Conservation (phyloP, 1,284 basidiomycete species). For the Retiboletus flavoniger region DNA sequence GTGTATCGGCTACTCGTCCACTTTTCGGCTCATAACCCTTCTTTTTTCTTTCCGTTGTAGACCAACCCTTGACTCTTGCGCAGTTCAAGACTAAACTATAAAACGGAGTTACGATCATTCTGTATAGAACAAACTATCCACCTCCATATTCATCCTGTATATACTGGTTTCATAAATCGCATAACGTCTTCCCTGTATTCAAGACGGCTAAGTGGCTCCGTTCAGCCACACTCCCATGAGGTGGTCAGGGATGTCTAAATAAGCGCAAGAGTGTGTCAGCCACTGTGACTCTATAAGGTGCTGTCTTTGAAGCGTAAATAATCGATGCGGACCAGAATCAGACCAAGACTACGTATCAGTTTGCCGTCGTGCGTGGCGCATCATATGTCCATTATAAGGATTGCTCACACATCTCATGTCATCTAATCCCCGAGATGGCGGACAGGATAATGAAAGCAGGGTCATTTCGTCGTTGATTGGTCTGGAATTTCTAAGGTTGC, state of each 20-base stretch:
- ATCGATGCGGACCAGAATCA: no score
- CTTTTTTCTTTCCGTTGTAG: constrained; percentile 12
- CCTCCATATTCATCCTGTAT: not conserved
- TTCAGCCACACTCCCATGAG: constrained; percentile 1
- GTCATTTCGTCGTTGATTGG: not conserved
- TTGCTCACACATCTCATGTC: not conserved
- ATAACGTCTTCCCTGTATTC: not conserved
- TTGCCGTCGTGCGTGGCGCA: not conserved
- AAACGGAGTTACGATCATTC: not conserved
- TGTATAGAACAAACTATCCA: not conserved
- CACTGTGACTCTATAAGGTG: not conserved
- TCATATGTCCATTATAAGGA: constrained; percentile 3
- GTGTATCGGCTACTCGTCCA: constrained; percentile 18
- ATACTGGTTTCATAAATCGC: not conserved
- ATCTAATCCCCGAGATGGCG: not conserved
- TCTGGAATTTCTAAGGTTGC: not conserved
- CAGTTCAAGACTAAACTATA: constrained; percentile 29
- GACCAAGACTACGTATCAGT: not conserved
- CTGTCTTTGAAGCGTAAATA: no score
- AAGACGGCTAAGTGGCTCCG: not conserved
- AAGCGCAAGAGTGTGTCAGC: not conserved
- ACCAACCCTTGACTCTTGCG: constrained; percentile 34
- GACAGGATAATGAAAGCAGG: not conserved
- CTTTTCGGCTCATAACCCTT: constrained; percentile 1
- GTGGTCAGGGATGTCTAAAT: constrained; percentile 2